Evolutionary conservation across 2,329 filamentous ascomycete species (phyloP).

Genomic region (Pseudogymnoascus sp.): DNA sequence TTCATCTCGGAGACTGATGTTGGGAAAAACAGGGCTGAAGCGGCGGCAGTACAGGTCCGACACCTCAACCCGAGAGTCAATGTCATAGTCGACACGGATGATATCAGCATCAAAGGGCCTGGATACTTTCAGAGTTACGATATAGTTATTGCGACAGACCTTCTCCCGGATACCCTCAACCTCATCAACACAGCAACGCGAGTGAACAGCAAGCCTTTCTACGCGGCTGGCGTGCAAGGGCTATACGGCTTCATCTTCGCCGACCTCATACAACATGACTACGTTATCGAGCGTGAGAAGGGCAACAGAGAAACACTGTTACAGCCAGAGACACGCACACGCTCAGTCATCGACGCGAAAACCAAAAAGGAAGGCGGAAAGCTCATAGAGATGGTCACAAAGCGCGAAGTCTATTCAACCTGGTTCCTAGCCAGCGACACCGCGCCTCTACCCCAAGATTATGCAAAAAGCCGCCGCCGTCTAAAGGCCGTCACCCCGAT

Average conservation of each 20-base stretch:
- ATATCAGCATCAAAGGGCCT: conserved; percentile 57
- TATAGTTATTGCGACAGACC: conserved; percentile 81
- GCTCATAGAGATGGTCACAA: conserved; percentile 76
- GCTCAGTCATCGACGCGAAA: conserved; percentile 62
- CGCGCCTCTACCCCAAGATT: conserved; percentile 62
- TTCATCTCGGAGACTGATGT: conserved; percentile 63
- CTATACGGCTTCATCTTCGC: conserved; percentile 93
- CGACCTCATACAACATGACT: conserved; percentile 84
- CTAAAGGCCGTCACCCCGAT: conserved; percentile 71
- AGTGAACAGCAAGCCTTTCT: conserved; percentile 70
- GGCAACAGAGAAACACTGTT: conserved; percentile 60
- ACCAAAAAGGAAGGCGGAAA: conserved; percentile 63
- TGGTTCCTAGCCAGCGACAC: conserved; percentile 74
- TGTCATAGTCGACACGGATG: conserved; percentile 59
- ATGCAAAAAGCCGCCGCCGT: conserved; percentile 58
- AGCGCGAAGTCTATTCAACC: conserved; percentile 83
- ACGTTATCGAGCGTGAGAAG: conserved; percentile 75
- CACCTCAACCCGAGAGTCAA: conserved; percentile 84
- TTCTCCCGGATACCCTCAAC: conserved; percentile 64
- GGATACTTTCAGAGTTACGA: conserved; percentile 74
- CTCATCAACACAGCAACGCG: conserved; percentile 82
- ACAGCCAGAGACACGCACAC: conserved; percentile 65
- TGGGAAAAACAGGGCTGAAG: conserved; percentile 77
- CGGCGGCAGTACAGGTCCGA: conserved; percentile 66
- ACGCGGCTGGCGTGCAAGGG: conserved; percentile 78